Evolutionary conservation across 2,329 filamentous ascomycete species (phyloP).

Genomic region (Lasiodiplodia sp.): DNA sequence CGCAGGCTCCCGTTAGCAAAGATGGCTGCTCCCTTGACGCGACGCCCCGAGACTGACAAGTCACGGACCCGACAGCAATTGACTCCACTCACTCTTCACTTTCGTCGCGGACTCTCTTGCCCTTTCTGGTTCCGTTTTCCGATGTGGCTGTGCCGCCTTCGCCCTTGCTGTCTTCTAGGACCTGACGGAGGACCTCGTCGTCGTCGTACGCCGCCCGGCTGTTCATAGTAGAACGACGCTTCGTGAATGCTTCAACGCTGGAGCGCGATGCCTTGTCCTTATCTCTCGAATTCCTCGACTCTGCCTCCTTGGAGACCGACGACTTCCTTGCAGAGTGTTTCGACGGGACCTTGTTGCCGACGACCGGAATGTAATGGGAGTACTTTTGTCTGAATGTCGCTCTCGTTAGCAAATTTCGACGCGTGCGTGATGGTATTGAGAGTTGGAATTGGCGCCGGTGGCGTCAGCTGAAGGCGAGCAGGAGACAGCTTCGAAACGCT

Average conservation of each 20-base stretch:
- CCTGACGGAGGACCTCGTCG: slow-evolving; percentile 84
- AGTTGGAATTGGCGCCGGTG: slow-evolving; percentile 29
- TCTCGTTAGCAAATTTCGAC: slow-evolving; percentile 21
- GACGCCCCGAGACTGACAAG: neutral
- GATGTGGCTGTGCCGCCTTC: slow-evolving; percentile 68
- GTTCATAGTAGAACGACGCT: slow-evolving; percentile 95
- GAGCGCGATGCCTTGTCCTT: slow-evolving; percentile 61
- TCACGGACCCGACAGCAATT: neutral
- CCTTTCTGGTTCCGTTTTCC: slow-evolving; percentile 65
- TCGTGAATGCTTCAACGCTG: slow-evolving; percentile 69
- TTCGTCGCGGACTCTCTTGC: slow-evolving; percentile 86
- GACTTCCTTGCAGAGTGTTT: slow-evolving; percentile 65
- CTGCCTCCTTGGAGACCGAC: slow-evolving; percentile 70
- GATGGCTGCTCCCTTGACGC: neutral
- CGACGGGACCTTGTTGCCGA: slow-evolving; percentile 57
- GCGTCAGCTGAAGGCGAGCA: slow-evolving; percentile 22
- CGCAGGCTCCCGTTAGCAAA: slow-evolving; percentile 25
- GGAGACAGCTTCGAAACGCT: slow-evolving; percentile 3
- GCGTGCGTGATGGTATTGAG: neutral
- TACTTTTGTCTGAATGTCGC: slow-evolving; percentile 62
- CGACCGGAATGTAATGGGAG: slow-evolving; percentile 69
- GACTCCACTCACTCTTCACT: slow-evolving; percentile 83
- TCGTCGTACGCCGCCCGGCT: slow-evolving; percentile 96
- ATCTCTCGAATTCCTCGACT: slow-evolving; percentile 62
- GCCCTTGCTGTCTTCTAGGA: slow-evolving; percentile 94